A percentile compares a stretch with the other conserved stretches of the same genome.
These are phyloP conservation scores for Coemansia sp. DNA, from an alignment of 192 early-diverging fungal genomes.

Conservation along the genomic window DNA sequence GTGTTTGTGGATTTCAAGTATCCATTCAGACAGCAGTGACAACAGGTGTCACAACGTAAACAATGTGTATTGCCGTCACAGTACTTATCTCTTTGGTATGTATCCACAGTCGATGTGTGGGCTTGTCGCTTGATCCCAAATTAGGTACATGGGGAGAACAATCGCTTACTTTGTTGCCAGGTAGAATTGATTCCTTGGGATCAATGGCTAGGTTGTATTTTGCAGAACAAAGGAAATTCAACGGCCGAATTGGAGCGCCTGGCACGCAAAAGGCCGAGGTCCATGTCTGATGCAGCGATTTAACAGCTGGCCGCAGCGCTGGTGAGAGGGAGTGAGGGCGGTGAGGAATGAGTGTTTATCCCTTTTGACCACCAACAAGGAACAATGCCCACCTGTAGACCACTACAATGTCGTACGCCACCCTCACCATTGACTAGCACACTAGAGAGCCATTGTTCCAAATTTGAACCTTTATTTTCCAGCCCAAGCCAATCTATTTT, in stretches of 20 bases:
- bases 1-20: slow-evolving; percentile 8
- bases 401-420: slow-evolving; percentile 5
- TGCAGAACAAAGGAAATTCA: not conserved
- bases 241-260: not conserved
- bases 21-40: slow-evolving; percentile 11
- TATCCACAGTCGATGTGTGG: not conserved
- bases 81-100: slow-evolving; percentile 5
- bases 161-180: not conserved
- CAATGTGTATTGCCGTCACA: not conserved
- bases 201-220: not conserved
- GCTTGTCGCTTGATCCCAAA: slow-evolving; percentile 18
- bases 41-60: slow-evolving; percentile 3
- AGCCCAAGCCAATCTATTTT: not conserved
- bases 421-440: not conserved
- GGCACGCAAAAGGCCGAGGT: not conserved
- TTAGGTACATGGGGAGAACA: slow-evolving; percentile 33
- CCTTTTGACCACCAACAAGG: not conserved
- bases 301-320: not conserved
- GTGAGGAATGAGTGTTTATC: slow-evolving; percentile 6
- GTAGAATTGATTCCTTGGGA: slow-evolving; percentile 1
- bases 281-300: not conserved
- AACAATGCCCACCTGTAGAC: slow-evolving; percentile 3
- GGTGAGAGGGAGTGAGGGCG: not conserved
- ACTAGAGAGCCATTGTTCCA: slow-evolving; percentile 4
- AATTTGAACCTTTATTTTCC: slow-evolving; percentile 2